Evolutionary conservation across 2,329 filamentous ascomycete genomes (phyloP), one percentile per base, ranked within the genome.

Genomic region (Cladophialophora chaetospira): DNA sequence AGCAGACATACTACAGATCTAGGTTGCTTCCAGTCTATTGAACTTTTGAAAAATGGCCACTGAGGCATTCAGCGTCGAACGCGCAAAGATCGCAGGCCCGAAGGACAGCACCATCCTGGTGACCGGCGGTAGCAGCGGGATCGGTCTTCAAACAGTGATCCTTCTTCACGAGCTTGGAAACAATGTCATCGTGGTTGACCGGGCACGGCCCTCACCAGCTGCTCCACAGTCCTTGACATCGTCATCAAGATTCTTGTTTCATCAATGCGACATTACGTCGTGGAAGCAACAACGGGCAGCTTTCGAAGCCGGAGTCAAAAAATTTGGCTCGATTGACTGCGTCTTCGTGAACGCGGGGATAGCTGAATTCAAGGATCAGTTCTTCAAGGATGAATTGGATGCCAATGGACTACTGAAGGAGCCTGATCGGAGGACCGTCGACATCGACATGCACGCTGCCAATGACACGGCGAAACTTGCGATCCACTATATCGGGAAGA

Each of bases 291-390:
- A 79, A 65, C 70, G 77, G 26, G 68, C 69, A 1, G 77, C 72
- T 13, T 80, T 80, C 63, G 71, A 73, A 57, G 66, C 66, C 5
- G 75, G 72, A 2, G 64, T 74, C 49, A 48, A 66, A 5, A 72
- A 72, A 25, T 79, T 79, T 65, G 72, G 73, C 5, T 67, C 70
- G 8, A 74, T 80, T 38, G 75, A 77, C 51, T 69, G 68, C 35
- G 76, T 80, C 11, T 80, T 78, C 60, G 74, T 79, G 44, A 80
- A 80, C 50, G 77, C 78, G 4, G 78, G 78, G 0, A 75, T 80
- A 21, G 71, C 74, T 25, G 78, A 80, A 60, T 71, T 76, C 46
- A 70, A 70, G 36, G 77, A 80, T 44, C 77, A 79, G 59, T 78
- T 80, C 66, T 80, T 79, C 69, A 73, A 70, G 3, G 76, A 79